A percentile compares a stretch with the other conserved stretches of the same genome.
Evolutionary conservation across 306 rosid genomes (phyloP).

Genomic region (Vigna trinervia): DNA sequence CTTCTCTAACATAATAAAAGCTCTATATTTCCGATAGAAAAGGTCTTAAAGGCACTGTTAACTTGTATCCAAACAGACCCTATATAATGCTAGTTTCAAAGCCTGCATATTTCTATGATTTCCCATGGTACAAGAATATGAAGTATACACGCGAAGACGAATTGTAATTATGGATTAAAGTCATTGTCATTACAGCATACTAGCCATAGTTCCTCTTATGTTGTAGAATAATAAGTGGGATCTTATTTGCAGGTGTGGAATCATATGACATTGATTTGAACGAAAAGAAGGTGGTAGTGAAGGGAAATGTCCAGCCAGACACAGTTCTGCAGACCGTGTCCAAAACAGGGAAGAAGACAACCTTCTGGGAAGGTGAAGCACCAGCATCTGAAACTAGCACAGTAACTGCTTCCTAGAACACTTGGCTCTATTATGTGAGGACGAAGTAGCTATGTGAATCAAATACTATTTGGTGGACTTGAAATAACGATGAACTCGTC

Average conservation of each 20-base stretch:
- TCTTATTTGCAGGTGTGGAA: slow-evolving; percentile 74
- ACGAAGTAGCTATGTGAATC: slow-evolving; percentile 32
- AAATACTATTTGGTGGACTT: slow-evolving; percentile 28
- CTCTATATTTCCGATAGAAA: too few species aligned
- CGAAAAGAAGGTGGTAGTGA: slow-evolving; percentile 94
- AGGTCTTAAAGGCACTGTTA: too few species aligned
- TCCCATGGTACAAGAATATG: slow-evolving; percentile 22
- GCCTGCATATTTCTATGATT: neutral
- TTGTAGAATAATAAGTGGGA: slow-evolving; percentile 11
- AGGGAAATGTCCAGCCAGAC: slow-evolving; percentile 73
- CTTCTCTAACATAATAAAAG: neutral
- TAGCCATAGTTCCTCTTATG: slow-evolving; percentile 5
- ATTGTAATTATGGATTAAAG: slow-evolving; percentile 8
- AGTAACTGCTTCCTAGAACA: slow-evolving; percentile 56
- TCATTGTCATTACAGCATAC: neutral
- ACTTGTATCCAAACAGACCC: too few species aligned
- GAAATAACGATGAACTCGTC: slow-evolving; percentile 28
- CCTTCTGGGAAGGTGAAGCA: slow-evolving; percentile 76
- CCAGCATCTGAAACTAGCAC: slow-evolving; percentile 48
- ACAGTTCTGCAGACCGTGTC: slow-evolving; percentile 84
- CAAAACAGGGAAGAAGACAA: slow-evolving; percentile 93
- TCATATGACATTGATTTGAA: slow-evolving; percentile 84
- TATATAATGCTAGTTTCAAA: neutral
- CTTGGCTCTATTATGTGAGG: slow-evolving; percentile 31
- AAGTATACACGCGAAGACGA: neutral